Percentiles rank a stretch among this genome's conserved stretches.
Evolutionary conservation across 306 rosid genomes (phyloP).

Genomic region (Vicia faba): DNA sequence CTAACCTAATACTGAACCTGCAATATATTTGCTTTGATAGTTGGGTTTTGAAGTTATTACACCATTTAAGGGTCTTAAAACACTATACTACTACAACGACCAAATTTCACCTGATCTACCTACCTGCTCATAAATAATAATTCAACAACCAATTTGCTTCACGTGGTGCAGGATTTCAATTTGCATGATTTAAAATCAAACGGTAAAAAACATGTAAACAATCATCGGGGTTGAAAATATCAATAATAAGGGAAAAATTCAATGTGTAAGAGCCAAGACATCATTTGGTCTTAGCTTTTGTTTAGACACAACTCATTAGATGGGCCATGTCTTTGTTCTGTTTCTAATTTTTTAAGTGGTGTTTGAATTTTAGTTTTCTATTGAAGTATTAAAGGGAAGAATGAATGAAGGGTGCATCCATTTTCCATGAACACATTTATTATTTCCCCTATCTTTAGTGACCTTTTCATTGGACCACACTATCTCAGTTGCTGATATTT

Average conservation of each 20-base stretch:
- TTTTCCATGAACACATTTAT: constrained; percentile 66
- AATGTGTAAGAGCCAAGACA: constrained; percentile 21
- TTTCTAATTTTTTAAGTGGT: no score
- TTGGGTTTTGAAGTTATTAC: no score
- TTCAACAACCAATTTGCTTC: no score
- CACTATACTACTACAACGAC: no score
- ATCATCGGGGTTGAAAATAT: background rate
- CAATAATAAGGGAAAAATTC: background rate
- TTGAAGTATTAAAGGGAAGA: background rate
- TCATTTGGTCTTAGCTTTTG: constrained; percentile 4
- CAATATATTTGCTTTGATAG: no score
- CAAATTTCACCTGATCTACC: no score
- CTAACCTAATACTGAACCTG: no score
- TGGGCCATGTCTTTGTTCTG: constrained; percentile 41
- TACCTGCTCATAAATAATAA: no score
- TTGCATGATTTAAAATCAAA: no score
- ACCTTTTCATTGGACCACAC: constrained; percentile 65
- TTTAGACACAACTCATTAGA: constrained; percentile 9
- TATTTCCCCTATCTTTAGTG: constrained; percentile 33
- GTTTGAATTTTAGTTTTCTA: constrained; percentile 6
- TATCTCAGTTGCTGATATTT: constrained; percentile 47
- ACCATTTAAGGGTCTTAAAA: no score
- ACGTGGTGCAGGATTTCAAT: no score
- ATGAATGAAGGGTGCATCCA: constrained; percentile 39
- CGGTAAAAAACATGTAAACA: background rate